Evolutionary conservation across 73 alveolate genomes (phyloP).

Genomic region (Paramecium octaurelia): DNA sequence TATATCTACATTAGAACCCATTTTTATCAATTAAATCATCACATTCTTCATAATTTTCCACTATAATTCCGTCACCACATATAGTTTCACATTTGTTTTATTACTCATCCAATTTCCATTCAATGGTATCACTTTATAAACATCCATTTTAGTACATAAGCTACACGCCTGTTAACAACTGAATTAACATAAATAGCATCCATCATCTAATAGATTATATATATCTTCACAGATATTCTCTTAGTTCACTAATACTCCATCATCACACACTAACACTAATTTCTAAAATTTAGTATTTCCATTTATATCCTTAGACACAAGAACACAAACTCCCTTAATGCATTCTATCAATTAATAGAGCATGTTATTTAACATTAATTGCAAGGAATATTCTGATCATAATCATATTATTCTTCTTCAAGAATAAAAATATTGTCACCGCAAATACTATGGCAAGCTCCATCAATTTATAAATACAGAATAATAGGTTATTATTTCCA

Average conservation of each 20-base stretch:
- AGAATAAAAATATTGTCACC: neutral
- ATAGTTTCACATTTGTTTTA: neutral
- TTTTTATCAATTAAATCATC: neutral
- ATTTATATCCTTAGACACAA: neutral
- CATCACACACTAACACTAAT: neutral
- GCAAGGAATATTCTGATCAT: neutral
- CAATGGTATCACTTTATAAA: neutral
- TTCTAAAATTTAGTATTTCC: neutral
- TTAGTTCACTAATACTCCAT: neutral
- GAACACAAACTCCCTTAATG: neutral
- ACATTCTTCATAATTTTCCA: neutral
- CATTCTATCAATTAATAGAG: neutral
- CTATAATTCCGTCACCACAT: neutral
- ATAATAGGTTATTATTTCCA: neutral
- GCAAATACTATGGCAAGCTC: neutral
- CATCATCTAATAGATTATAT: neutral
- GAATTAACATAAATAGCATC: neutral
- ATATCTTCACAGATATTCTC: neutral
- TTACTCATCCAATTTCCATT: neutral
- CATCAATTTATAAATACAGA: neutral
- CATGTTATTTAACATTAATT: neutral
- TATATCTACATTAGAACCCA: neutral
- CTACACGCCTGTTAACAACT: neutral
- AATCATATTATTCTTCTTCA: neutral
- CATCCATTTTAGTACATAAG: neutral